Base-by-base conservation (phyloP, 192 early-diverging fungal species). In the Paraglomus occultum region DNA sequence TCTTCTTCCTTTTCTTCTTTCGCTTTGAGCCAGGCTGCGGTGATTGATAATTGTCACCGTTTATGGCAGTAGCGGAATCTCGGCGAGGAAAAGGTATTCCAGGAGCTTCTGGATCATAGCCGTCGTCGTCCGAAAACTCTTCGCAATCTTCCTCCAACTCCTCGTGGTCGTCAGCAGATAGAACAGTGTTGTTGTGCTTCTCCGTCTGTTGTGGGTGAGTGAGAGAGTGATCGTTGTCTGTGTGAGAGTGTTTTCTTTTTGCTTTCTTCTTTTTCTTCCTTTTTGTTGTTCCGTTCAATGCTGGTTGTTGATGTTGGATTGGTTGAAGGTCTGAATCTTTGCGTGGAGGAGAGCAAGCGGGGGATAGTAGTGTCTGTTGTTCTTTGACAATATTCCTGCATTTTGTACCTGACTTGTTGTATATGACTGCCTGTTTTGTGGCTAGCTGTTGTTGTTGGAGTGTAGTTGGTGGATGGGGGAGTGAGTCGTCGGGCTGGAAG, bases 1-100 rank as follows among this genome's bases (percentile, higher is more conserved):
- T 83, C 70, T 76, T 83, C 72, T 83, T 83, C 51, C 80, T 83
- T 58, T 80, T 83, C 57, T 80, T 83, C 67, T 80, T 80, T 74
- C 73, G 78, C n/a, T 64, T 61, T 58, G 68, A 52, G 47, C 64
- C 43, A 57, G 73, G 62, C 38, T 50, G 42, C 31, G 74, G 47
- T 9, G 52, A 18, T 53, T 38, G 22, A 64, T 54, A 11, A 22
- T 17, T 61, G 12, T 44, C 64, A 59, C 39, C 60, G 20, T 54
- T 46, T 58, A 51, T 14, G 40, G 52, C 71, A 57, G 57, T 31
- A 40, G 53, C 45, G 18, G 73, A 50, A 39, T 74, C 61, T 51
- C 45, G 40, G 54, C 58, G 68, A n/a, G 72, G 46, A 44, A 71
- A 72, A 11, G 70, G 54, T 44, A 79, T 70, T 20, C 71, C 71